Evolutionary conservation across 352 stramenopile genomes (phyloP), one percentile per base, ranked within the genome.

Genomic region (Phytopythium vexans): DNA sequence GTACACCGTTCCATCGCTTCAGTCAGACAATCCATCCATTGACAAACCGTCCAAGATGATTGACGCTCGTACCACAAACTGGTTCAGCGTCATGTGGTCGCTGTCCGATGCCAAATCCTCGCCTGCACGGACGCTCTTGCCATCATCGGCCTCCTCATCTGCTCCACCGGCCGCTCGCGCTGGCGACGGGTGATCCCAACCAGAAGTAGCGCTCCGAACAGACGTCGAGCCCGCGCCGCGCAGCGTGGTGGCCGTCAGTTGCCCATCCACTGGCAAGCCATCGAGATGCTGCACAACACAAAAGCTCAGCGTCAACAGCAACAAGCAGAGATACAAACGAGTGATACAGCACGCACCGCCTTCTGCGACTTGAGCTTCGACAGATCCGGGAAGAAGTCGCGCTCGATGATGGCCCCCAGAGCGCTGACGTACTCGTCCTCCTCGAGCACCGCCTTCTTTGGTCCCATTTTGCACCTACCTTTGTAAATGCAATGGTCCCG

Each of bases 341-440:
- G 16, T 0, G 9, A 8, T 36, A 14, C 21, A 6, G 34, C 12
- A 42, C 64, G 37, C 39, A 91, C 80, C 66, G 74, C 60, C 15
- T 63, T 76, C 51, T 87, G 75, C n/a, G 53, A 42, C 46, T 84
- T 76, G 41, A 94, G 74, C 37, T 57, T 64, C 9, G 64, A 50
- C 3, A 92, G 67, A 53, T 91, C 82, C 32, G 85, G 85, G 60
- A 94, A 94, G 73, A 92, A 94, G 65, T 92, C 82, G 47, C 85
- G 82, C 72, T 94, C 78, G 58, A 94, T 93, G 54, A 94, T 92
- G 51, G 72, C 64, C 45, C 74, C 85, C 31, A 94, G 62, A 41
- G 62, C 60, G 59, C 82, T 73, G 32, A 93, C 83, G 52, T 93
- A 94, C 54, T 71, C 66, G 14, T 94, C 85, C 58, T 94, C 85